A percentile compares a stretch with the other conserved stretches of the same genome.
These are phyloP conservation scores for Hylodesmum podocarpum DNA, from an alignment of 306 rosid genomes.

Conservation along the genomic window DNA sequence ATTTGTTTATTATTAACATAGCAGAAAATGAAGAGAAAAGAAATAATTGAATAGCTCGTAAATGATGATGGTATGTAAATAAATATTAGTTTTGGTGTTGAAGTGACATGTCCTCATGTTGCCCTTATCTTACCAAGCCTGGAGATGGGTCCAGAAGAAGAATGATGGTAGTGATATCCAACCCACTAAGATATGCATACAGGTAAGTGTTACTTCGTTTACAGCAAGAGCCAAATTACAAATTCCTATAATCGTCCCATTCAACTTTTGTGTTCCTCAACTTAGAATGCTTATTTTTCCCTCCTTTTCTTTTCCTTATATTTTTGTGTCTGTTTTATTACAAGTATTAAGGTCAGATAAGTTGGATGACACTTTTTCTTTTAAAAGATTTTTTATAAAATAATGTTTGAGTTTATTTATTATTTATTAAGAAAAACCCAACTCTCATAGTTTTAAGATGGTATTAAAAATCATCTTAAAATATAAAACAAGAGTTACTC, in stretches of 20 bases:
- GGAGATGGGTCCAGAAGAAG: conserved; percentile 30
- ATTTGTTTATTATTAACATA: neutral
- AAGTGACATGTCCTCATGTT: neutral
- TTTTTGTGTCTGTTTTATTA: too few species aligned
- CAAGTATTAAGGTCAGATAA: too few species aligned
- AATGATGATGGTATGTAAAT: neutral
- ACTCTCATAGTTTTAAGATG: too few species aligned
- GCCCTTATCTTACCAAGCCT: neutral
- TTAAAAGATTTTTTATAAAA: too few species aligned
- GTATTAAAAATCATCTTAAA: too few species aligned
- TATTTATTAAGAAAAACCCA: too few species aligned
- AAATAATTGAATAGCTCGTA: neutral
- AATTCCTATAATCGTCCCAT: neutral
- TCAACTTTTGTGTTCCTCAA: neutral
- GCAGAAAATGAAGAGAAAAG: neutral
- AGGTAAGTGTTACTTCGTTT: neutral
- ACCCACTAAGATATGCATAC: conserved; percentile 46
- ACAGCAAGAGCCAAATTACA: conserved; percentile 5
- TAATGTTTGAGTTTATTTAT: too few species aligned
- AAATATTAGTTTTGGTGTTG: neutral
- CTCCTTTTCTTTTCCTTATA: too few species aligned
- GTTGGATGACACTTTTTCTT: too few species aligned
- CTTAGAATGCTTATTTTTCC: neutral
- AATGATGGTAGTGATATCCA: conserved; percentile 47
- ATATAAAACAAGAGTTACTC: too few species aligned